Evolutionary conservation across 2,329 filamentous ascomycete genomes (phyloP).

Genomic region (Epichloe festucae): DNA sequence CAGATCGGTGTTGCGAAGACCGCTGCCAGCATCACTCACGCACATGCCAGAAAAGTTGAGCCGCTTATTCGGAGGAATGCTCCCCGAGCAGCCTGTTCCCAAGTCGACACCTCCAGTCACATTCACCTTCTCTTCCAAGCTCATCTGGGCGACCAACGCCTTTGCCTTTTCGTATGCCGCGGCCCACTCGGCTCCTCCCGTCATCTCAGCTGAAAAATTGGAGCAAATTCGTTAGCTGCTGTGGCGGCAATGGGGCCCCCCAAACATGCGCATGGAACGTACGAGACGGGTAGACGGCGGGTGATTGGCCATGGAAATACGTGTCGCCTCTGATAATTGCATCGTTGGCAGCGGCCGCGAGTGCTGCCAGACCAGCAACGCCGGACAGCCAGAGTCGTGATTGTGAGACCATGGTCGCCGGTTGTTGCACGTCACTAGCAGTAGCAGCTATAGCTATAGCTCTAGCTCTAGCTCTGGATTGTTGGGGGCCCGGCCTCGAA

Average conservation of each 20-base stretch:
- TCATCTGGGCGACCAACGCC: conserved; percentile 58
- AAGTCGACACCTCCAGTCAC: conserved; percentile 57
- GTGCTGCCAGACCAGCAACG: conserved; percentile 3
- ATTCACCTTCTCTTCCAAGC: conserved; percentile 65
- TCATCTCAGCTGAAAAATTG: conserved; percentile 30
- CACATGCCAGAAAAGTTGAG: conserved; percentile 32
- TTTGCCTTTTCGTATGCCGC: conserved; percentile 54
- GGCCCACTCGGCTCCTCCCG: conserved; percentile 48
- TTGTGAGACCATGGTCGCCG: background rate
- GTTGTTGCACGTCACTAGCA: too few species aligned
- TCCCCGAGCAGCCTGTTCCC: conserved; percentile 35
- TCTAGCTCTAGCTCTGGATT: too few species aligned
- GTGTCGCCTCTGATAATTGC: conserved; percentile 24
- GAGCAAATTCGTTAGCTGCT: background rate
- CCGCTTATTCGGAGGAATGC: conserved; percentile 24
- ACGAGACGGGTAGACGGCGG: conserved; percentile 39
- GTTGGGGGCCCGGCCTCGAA: too few species aligned
- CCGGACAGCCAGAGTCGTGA: background rate
- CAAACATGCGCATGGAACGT: conserved; percentile 10
- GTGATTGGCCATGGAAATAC: conserved; percentile 37
- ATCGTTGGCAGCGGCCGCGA: conserved; percentile 6
- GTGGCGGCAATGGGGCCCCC: background rate
- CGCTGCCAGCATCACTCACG: conserved; percentile 31
- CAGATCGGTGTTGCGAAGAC: conserved; percentile 28
- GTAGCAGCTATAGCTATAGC: too few species aligned